Conservation (phyloP, 176 grass and related monocot species). For the Triticum aestivum region IWGSC_CS_RefSeq_v2.1 NC_057814.1:423905753-423906252, state of each 20-base stretch:
- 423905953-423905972: no score
- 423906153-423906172: background rate
- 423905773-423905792: no score
- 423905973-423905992: background rate
- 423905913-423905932: background rate
- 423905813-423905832: no score
- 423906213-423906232: background rate
- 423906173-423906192: background rate
- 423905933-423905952: background rate
- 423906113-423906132: background rate
- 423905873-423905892: no score
- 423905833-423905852: no score
- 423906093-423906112: background rate
- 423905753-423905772: no score
- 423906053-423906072: no score
- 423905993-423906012: background rate
- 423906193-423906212: conserved; percentile 19
- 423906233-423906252: background rate
- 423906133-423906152: background rate
- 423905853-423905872: no score
- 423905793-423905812: no score
- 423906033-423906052: background rate
- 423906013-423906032: background rate
- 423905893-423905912: no score
- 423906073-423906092: background rate